Conservation (phyloP, 1,284 basidiomycete species). For the Xerocomus amazonicus region DNA sequence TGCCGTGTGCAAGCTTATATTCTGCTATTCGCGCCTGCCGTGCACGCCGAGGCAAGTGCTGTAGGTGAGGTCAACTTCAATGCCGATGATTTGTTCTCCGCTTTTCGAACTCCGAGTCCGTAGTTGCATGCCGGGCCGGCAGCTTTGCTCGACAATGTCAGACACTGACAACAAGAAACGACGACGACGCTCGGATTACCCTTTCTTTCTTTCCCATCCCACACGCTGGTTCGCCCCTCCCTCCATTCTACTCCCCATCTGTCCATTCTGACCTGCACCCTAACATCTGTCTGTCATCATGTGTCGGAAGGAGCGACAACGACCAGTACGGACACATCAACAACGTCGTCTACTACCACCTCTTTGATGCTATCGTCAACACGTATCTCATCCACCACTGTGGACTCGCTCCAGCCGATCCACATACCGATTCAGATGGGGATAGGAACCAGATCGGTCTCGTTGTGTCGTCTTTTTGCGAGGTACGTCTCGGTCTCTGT, state of each 20-base stretch:
- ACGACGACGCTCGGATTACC: slow-evolving; percentile 50
- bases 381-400: slow-evolving; percentile 64
- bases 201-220: slow-evolving; percentile 56
- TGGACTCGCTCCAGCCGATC: slow-evolving; percentile 46
- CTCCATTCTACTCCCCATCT: no score
- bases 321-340: slow-evolving; percentile 79
- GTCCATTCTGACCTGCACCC: background rate
- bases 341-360: slow-evolving; percentile 74
- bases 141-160: background rate
- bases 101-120: no score
- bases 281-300: background rate
- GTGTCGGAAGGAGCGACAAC: slow-evolving; percentile 63
- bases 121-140: no score
- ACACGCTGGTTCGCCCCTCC: slow-evolving; percentile 58
- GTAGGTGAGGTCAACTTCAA: no score
- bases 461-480: slow-evolving; percentile 68
- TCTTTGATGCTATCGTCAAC: slow-evolving; percentile 75
- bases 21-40: no score
- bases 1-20: no score
- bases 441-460: slow-evolving; percentile 52
- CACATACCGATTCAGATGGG: slow-evolving; percentile 17
- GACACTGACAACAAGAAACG: slow-evolving; percentile 20
- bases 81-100: no score
- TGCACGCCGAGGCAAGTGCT: no score
- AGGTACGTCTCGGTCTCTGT: slow-evolving; percentile 34